Conservation (phyloP, 1,139 yeast species). For the Diutina ranongensis region DNA sequence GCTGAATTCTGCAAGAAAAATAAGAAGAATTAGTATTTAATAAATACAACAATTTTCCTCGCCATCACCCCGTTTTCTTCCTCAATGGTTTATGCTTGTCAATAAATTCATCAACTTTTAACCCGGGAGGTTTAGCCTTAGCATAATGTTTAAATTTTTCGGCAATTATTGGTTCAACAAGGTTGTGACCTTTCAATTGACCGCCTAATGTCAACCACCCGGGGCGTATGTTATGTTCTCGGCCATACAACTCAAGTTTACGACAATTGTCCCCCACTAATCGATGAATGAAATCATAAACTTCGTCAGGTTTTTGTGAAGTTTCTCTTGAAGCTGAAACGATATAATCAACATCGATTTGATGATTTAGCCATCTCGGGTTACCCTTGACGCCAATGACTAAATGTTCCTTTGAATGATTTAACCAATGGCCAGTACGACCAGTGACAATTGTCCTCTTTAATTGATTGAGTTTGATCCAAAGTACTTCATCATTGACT, state of each 20-base stretch:
- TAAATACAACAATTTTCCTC: too few relatives aligned
- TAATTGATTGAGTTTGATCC: constrained; percentile 86
- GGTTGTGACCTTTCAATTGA: not conserved
- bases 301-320: constrained; percentile 83
- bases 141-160: not conserved
- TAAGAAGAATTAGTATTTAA: not conserved
- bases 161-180: not conserved
- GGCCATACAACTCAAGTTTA: constrained; percentile 80
- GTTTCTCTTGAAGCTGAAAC: constrained; percentile 83
- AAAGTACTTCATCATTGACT: constrained; percentile 68
- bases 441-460: constrained; percentile 89
- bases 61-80: not conserved
- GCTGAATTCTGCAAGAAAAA: not conserved
- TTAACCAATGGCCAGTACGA: constrained; percentile 93
- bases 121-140: not conserved
- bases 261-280: constrained; percentile 66
- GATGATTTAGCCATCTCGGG: constrained; percentile 59
- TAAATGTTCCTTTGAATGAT: constrained; percentile 88
- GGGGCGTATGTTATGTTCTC: constrained; percentile 72
- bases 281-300: constrained; percentile 76
- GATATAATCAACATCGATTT: constrained; percentile 62
- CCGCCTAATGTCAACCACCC: constrained; percentile 59
- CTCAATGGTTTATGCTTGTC: not conserved
- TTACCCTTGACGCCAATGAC: constrained; percentile 76
- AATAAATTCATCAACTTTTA: not conserved